A percentile compares a stretch with the other conserved stretches of the same genome.
Evolutionary conservation across 2,329 filamentous ascomycete genomes (phyloP).

Genomic region (Salinomyces thailandicus): DNA sequence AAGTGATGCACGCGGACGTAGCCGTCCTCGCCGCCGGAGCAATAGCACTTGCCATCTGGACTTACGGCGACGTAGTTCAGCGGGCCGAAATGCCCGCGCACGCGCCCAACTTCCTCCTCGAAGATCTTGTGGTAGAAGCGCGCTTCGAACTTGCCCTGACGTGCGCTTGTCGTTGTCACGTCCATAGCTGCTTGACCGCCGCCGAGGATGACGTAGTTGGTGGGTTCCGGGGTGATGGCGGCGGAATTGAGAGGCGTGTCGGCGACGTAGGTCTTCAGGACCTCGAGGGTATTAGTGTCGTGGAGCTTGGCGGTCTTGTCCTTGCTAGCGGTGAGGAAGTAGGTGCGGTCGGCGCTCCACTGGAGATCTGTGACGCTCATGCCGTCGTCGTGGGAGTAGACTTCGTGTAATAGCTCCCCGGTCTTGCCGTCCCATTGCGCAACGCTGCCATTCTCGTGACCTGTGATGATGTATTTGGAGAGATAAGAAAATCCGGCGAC

Average conservation of each 20-base stretch:
- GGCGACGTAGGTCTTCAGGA: constrained; percentile 83
- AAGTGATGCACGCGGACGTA: constrained; percentile 98
- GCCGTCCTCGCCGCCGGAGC: constrained; percentile 92
- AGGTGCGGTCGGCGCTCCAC: constrained; percentile 86
- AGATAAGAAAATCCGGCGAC: constrained; percentile 95
- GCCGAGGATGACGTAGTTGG: constrained; percentile 95
- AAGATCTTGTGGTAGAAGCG: constrained; percentile 99
- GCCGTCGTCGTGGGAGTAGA: constrained; percentile 77
- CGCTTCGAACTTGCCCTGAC: constrained; percentile 98
- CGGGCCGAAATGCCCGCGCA: constrained; percentile 92
- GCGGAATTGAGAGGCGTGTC: constrained; percentile 97
- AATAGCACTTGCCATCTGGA: constrained; percentile 84
- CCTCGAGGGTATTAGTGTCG: constrained; percentile 72
- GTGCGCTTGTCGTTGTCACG: constrained; percentile 84
- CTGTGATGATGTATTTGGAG: constrained; percentile 91
- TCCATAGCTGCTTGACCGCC: constrained; percentile 99
- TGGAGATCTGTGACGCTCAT: constrained; percentile 82
- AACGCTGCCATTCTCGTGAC: constrained; percentile 91
- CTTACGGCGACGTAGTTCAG: constrained; percentile 93
- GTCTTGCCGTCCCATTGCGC: constrained; percentile 87
- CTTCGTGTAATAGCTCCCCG: constrained; percentile 71
- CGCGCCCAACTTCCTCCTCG: constrained; percentile 95
- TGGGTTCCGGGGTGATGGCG: constrained; percentile 88
- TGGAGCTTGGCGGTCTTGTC: constrained; percentile 96
- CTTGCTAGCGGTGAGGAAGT: constrained; percentile 97